Base-by-base conservation (phyloP, 2,329 filamentous ascomycete species). In the Hymenoscyphus albidus region DNA sequence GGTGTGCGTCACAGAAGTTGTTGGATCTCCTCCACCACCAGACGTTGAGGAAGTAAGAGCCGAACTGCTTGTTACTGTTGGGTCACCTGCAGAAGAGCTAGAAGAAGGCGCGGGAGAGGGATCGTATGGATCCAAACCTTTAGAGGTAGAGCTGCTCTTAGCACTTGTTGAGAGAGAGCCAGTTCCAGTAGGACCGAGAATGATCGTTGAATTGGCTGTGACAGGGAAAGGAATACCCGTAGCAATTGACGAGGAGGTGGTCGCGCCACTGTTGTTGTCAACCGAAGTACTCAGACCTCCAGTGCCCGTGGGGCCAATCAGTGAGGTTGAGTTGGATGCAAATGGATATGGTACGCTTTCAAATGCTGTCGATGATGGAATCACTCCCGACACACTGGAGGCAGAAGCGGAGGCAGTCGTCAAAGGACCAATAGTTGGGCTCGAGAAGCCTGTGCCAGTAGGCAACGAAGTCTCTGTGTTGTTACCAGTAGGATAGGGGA, bases 281-380 rank as follows among this genome's bases (percentile, higher is more conserved):
- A 39, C 31, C n/a, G 59, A 39, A 3, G 44, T 35, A 32, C 48
- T 18, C n/a, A 55, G 14, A 38, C 13, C 35, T 0, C 62, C 62
- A 48, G 66, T 57, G 0, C 14, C 40, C 3, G 66, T 68, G 2
- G 66, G 66, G 18, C 57, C 44, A 16, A 51, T 31, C 13, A 27
- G 18, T 42, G 10, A 22, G 3, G 58, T 62, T 13, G 57, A 44
- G 1, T 58, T 59, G 42, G 62, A 44, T 16, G 16, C 35, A 44
- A 62, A 60, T 56, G 67, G 67, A 55, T 68, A 69, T 54, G 63
- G 60, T 10, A 58, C 51, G 31, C 58, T 48, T 5, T 44, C 42
- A 14, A 57, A 61, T 31, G 16, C 55, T 16, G 58, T 18, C 12
- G 64, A 57, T 18, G 65, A 65, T n/a, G 51, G 18, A 38, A 59